These are phyloP conservation scores for Pseudophaeomoniella oleicola DNA, from an alignment of 2,329 filamentous ascomycete genomes.

Conservation along the genomic window DNA sequence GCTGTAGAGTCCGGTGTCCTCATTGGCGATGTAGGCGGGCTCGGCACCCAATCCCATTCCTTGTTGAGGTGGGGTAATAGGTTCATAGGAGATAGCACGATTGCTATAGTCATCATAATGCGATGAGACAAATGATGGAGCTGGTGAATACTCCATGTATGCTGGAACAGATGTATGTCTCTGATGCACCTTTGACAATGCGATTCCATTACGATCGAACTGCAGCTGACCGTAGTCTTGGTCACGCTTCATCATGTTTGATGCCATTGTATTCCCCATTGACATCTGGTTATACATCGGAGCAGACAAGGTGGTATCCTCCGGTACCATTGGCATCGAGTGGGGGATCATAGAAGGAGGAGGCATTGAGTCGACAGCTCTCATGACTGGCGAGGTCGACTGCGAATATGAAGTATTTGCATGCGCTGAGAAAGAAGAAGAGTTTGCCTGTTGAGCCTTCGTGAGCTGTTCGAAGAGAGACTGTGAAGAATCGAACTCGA, in stretches of 20 bases:
- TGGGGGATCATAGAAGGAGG: slow-evolving; percentile 70
- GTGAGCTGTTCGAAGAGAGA: slow-evolving; percentile 98
- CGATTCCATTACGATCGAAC: slow-evolving; percentile 85
- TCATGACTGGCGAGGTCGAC: slow-evolving; percentile 75
- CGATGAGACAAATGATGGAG: slow-evolving; percentile 95
- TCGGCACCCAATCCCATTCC: slow-evolving; percentile 66
- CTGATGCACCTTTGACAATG: slow-evolving; percentile 69
- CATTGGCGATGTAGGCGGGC: slow-evolving; percentile 93
- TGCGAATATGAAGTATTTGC: slow-evolving; percentile 55
- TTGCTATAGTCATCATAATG: slow-evolving; percentile 98
- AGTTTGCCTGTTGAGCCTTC: slow-evolving; percentile 97
- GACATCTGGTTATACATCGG: slow-evolving; percentile 56
- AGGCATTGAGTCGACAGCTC: slow-evolving; percentile 86
- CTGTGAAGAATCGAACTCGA: slow-evolving; percentile 98
- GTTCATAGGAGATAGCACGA: slow-evolving; percentile 89
- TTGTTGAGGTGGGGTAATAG: slow-evolving; percentile 89
- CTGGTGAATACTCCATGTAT: slow-evolving; percentile 95
- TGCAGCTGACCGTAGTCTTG: slow-evolving; percentile 67
- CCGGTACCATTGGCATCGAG: slow-evolving; percentile 41
- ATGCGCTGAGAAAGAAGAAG: slow-evolving; percentile 84
- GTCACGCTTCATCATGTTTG: slow-evolving; percentile 73
- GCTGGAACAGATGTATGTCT: slow-evolving; percentile 97
- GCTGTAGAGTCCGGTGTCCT: slow-evolving; percentile 91
- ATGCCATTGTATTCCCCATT: slow-evolving; percentile 53
- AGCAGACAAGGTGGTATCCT: slow-evolving; percentile 50